Evolutionary conservation across 2,329 filamentous ascomycete genomes (phyloP).

Genomic region (Drechslerella stenobrocha): DNA sequence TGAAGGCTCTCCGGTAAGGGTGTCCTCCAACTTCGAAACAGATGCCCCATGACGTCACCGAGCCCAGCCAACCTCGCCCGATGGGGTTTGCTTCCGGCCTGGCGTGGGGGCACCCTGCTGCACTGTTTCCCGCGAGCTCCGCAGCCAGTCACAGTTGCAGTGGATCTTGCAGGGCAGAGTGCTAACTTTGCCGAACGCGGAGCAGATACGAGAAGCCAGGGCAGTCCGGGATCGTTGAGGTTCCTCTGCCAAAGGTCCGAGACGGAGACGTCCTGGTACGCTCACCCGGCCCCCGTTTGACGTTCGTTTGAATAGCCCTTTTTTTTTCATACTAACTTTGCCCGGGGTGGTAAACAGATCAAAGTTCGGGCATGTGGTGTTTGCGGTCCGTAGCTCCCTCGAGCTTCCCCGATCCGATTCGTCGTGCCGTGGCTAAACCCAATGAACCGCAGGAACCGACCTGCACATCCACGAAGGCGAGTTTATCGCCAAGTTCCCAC

Average conservation of each 20-base stretch:
- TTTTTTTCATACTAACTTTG: constrained; percentile 25
- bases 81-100: background rate
- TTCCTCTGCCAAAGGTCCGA: constrained; percentile 65
- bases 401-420: constrained; percentile 35
- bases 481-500: constrained; percentile 63
- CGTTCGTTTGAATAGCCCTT: background rate
- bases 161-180: background rate
- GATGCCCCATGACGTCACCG: constrained; percentile 5
- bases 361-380: constrained; percentile 71
- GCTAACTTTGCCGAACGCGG: constrained; percentile 7
- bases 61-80: background rate
- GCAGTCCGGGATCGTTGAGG: constrained; percentile 65
- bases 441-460: constrained; percentile 51
- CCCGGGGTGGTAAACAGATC: constrained; percentile 57
- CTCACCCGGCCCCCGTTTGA: background rate
- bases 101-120: constrained; percentile 12
- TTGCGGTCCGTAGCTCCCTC: constrained; percentile 58
- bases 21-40: background rate
- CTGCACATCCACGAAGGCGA: constrained; percentile 70
- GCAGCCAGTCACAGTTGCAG: constrained; percentile 51
- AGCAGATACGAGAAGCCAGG: constrained; percentile 65
- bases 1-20: constrained; percentile 66
- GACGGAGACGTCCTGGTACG: constrained; percentile 64
- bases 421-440: background rate
- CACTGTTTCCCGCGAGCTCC: constrained; percentile 15